Evolutionary conservation across 2,329 filamentous ascomycete genomes (phyloP).

Genomic region (Penicillium sp.): DNA sequence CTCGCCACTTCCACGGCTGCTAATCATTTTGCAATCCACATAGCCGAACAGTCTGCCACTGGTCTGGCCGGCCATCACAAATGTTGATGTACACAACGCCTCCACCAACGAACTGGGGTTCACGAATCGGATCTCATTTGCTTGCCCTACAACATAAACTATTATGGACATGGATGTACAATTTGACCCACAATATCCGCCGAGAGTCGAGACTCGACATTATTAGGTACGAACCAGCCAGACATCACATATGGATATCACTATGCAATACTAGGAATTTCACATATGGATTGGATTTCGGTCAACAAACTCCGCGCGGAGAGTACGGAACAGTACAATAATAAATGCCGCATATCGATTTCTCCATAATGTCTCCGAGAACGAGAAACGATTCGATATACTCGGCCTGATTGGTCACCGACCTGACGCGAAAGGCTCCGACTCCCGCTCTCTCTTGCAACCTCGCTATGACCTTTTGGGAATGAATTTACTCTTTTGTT

Average conservation of each 20-base stretch:
- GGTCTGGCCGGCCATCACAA: not conserved
- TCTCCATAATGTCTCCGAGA: too few species aligned
- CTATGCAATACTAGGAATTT: too few species aligned
- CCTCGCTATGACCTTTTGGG: constrained; percentile 2
- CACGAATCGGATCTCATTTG: not conserved
- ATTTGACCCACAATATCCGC: not conserved
- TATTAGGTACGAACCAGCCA: too few species aligned
- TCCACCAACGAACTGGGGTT: not conserved
- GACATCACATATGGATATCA: too few species aligned
- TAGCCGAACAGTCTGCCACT: too few species aligned
- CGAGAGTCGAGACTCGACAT: too few species aligned
- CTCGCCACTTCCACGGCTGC: constrained; percentile 2
- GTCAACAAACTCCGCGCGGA: too few species aligned
- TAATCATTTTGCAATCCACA: not conserved
- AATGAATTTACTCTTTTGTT: not conserved
- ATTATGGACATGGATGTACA: too few species aligned
- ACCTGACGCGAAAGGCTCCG: constrained; percentile 1
- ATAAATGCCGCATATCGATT: not conserved
- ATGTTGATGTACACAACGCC: not conserved
- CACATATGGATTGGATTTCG: too few species aligned
- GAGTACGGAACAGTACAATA: too few species aligned
- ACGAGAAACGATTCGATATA: too few species aligned
- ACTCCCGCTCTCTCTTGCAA: not conserved
- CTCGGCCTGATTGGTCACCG: not conserved
- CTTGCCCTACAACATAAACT: too few species aligned